Evolutionary conservation across 257 asterid genomes (phyloP), one percentile per base, ranked within the genome.

Genomic region (Verbena officinalis): DNA sequence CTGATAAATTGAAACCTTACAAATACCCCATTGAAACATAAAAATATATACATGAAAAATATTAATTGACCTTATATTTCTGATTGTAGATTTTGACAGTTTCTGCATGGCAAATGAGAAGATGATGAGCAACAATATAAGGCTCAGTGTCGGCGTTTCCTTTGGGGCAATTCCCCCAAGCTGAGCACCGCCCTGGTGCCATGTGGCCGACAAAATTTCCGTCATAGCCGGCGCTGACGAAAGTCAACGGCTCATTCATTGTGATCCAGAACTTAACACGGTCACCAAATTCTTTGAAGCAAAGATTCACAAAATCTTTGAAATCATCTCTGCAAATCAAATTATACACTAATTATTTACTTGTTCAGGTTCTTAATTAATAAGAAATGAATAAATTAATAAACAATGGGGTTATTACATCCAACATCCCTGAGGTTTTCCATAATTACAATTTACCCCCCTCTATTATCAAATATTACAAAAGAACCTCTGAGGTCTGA

Each of bases 131-230:
- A 0, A 54, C 91, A 22, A 83, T 49, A 53, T 89, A 89, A 42
- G 96, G 96, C 21, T 89, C 91, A 0, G 80, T 81, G 0, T 82
- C 73, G 0, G 95, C 72, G 54, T 89, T 49, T 0, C 96, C 93
- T 2, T 54, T 49, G 0, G 74, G 27, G 67, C 96, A 88, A 2
- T 42, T 42, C 45, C 22, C 17, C 83, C 86, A 59, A 0, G 78
- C 34, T 3, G 89, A 81, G 67, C 93, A 85, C 8, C 89, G 63
- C 0, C 87, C 89, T 0, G 96, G 94, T 0, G 94, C 90, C 0
- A 38, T 4, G 0, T 14, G 3, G 0, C 94, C 95, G 0, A 7
- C 0, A 4, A 66, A 45, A 1, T 59, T 69, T 1, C 75, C 80
- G 8, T 84, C 96, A 23, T 89, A 89, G 2, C 92, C 96, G 0